Percentiles rank a stretch among this genome's conserved stretches.
phyloP scores from a whole-genome alignment of 768 basidiomycete species.

The Sporobolomyces roseus region DNA sequence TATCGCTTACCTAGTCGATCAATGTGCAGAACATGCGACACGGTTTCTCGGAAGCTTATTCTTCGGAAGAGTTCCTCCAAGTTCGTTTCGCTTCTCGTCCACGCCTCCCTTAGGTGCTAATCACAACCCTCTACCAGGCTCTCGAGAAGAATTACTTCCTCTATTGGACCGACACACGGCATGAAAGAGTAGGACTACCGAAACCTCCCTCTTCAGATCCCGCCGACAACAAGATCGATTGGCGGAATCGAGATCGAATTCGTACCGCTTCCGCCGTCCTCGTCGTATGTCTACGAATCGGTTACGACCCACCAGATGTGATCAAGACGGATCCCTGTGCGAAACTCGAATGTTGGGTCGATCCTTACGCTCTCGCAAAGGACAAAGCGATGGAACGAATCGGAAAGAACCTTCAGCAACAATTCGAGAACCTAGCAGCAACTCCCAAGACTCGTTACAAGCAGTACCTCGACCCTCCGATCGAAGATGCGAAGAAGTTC shows the following conservation, averaged over 20 bases:
- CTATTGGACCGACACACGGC: constrained; percentile 44
- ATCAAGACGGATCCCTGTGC: constrained; percentile 97
- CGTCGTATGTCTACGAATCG: constrained; percentile 84
- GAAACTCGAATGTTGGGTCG: constrained; percentile 92
- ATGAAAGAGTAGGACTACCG: constrained; percentile 37
- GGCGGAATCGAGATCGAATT: constrained; percentile 93
- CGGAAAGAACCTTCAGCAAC: constrained; percentile 84
- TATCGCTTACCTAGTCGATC: no score
- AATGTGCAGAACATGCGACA: constrained; percentile 34
- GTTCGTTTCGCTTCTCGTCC: background rate
- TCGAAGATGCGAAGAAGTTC: constrained; percentile 85
- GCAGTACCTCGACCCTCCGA: constrained; percentile 87
- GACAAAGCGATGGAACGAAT: constrained; percentile 91
- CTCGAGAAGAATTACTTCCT: constrained; percentile 45
- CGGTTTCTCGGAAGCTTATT: constrained; percentile 42
- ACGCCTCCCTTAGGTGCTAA: background rate
- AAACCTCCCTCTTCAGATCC: constrained; percentile 39
- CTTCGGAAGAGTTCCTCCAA: constrained; percentile 40
- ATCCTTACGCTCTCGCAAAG: constrained; percentile 85
- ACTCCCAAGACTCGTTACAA: constrained; percentile 78
- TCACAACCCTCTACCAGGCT: constrained; percentile 11
- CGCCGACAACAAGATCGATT: constrained; percentile 64
- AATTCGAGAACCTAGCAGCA: constrained; percentile 90
- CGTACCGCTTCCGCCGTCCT: constrained; percentile 80
- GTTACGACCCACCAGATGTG: constrained; percentile 94